Conservation (phyloP, 768 basidiomycete species). For the Coprinellus micaceus region DNA sequence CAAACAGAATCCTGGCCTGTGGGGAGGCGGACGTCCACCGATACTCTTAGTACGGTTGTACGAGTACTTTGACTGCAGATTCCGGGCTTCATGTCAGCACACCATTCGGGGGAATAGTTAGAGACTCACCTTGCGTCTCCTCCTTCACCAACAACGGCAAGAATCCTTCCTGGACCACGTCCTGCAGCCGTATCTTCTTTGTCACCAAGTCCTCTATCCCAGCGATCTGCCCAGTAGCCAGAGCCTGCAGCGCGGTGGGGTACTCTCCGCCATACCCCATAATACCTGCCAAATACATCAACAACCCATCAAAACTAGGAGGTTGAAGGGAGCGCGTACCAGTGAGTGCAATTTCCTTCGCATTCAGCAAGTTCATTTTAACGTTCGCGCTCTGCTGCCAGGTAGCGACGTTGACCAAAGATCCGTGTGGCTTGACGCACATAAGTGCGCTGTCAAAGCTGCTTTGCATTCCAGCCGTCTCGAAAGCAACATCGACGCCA, state of each 20-base stretch:
- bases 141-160: constrained; percentile 37
- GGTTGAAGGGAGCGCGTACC: constrained; percentile 21
- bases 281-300: constrained; percentile 22
- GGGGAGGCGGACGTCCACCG: too few species aligned
- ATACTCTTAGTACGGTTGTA: constrained; percentile 20
- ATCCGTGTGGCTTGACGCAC: constrained; percentile 36
- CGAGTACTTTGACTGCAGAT: constrained; percentile 35
- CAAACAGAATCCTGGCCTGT: too few species aligned
- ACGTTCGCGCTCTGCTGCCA: constrained; percentile 37
- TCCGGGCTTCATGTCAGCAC: background rate
- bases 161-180: constrained; percentile 42
- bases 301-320: background rate
- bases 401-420: constrained; percentile 37
- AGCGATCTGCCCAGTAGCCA: constrained; percentile 35
- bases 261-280: constrained; percentile 38
- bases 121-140: constrained; percentile 35
- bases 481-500: constrained; percentile 45
- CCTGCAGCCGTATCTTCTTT: constrained; percentile 35
- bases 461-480: constrained; percentile 41
- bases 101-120: background rate
- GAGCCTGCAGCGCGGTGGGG: constrained; percentile 34
- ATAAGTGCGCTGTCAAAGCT: constrained; percentile 33
- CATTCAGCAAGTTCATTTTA: constrained; percentile 33
- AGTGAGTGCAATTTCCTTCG: constrained; percentile 36
- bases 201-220: constrained; percentile 42